Conservation (phyloP, 2,329 filamentous ascomycete genomes). For the Gnomoniopsis sp. region DNA sequence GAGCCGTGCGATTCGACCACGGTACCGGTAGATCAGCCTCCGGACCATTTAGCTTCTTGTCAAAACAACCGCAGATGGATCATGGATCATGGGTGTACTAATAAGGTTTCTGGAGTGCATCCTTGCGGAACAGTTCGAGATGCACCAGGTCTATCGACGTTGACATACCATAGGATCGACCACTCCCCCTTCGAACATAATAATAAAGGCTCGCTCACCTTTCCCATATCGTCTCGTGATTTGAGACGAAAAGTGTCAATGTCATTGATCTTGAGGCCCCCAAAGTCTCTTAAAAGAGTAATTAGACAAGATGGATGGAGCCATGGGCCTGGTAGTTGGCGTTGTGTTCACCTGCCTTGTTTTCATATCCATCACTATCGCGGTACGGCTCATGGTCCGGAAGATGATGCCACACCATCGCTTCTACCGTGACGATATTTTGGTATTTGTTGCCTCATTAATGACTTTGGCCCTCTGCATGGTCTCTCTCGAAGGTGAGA, state of each 20-base stretch:
- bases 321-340: not conserved
- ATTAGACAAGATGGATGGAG: not conserved
- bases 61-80: not conserved
- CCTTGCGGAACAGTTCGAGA: not conserved
- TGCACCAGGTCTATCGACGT: not conserved
- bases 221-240: not conserved
- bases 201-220: not conserved
- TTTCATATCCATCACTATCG: slow-evolving; percentile 4
- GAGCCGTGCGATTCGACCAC: not conserved
- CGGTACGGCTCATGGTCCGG: slow-evolving; percentile 6
- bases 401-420: slow-evolving; percentile 8
- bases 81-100: not conserved
- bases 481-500: slow-evolving; percentile 9
- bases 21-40: not conserved
- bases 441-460: slow-evolving; percentile 3
- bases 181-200: no score
- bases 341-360: slow-evolving; percentile 7
- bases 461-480: slow-evolving; percentile 7
- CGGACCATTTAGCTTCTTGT: not conserved
- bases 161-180: no score
- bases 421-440: slow-evolving; percentile 6
- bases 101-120: not conserved
- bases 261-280: not conserved
- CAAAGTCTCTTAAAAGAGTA: not conserved
- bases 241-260: not conserved